These are phyloP conservation scores for Hypoxylon trugodes DNA, from an alignment of 495 filamentous ascomycete species.

Conservation along the genomic window DNA sequence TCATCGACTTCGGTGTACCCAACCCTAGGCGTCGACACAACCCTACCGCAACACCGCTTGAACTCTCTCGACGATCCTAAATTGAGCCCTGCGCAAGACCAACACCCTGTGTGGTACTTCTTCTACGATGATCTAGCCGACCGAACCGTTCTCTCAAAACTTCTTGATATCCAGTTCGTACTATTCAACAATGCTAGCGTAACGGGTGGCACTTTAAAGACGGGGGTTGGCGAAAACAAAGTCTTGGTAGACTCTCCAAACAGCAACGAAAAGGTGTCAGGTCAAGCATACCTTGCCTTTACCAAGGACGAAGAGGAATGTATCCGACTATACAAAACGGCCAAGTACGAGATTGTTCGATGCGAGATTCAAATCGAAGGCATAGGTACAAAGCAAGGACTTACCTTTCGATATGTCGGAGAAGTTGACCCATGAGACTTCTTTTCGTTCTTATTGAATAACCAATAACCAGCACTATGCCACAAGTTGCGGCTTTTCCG, in stretches of 20 bases:
- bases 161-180: constrained; percentile 15
- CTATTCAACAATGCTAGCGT: not conserved
- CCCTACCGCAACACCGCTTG: not conserved
- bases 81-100: constrained; percentile 34
- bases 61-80: not conserved
- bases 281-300: not conserved
- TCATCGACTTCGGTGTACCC: not conserved
- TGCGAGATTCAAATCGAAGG: not conserved
- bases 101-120: constrained; percentile 57
- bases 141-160: constrained; percentile 32
- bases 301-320: not conserved
- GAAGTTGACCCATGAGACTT: not conserved
- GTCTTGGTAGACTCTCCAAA: not conserved
- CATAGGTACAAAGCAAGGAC: not conserved
- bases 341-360: constrained; percentile 2
- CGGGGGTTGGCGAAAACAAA: not conserved
- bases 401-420: not conserved
- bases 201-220: not conserved
- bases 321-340: not conserved
- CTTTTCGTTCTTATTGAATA: too few relatives aligned
- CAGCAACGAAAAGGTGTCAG: not conserved
- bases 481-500: too few relatives aligned
- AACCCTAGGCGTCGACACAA: constrained; percentile 1
- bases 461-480: too few relatives aligned
- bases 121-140: constrained; percentile 51